A percentile compares a stretch with the other conserved stretches of the same genome.
phyloP scores from a whole-genome alignment of 257 asterid genomes.

The Penstemon barbatus region DNA sequence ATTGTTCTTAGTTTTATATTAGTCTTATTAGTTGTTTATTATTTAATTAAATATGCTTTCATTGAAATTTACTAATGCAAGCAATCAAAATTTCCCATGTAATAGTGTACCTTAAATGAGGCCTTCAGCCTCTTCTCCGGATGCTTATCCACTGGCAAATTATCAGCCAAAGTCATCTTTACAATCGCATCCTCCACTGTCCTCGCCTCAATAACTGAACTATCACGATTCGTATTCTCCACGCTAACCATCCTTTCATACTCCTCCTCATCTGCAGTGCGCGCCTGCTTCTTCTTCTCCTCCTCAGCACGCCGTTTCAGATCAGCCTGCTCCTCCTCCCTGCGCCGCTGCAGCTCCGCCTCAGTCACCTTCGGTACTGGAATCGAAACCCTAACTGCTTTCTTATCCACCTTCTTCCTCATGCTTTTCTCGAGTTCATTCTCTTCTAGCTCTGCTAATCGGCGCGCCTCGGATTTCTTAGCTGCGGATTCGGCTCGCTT shows the following conservation, averaged over 20 bases:
- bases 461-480: constrained; percentile 79
- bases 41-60: no score
- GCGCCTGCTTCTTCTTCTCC: constrained; percentile 66
- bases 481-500: constrained; percentile 81
- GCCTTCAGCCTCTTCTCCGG: constrained; percentile 97
- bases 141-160: constrained; percentile 78
- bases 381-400: constrained; percentile 65
- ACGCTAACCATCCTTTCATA: constrained; percentile 71
- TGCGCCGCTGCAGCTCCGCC: constrained; percentile 67
- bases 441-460: constrained; percentile 85
- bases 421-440: constrained; percentile 68
- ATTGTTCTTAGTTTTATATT: no score
- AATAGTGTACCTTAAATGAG: constrained; percentile 67
- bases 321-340: constrained; percentile 78
- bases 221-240: constrained; percentile 77
- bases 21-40: no score
- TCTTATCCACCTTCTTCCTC: constrained; percentile 83
- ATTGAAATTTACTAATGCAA: neutral
- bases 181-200: constrained; percentile 85
- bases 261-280: constrained; percentile 82
- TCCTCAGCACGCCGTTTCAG: constrained; percentile 63
- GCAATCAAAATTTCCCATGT: neutral
- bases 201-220: constrained; percentile 73
- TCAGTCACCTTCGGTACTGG: constrained; percentile 91
- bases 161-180: constrained; percentile 57